Evolutionary conservation across 176 grass and related monocot species (phyloP).

Genomic region (Oryza officinalis): DNA sequence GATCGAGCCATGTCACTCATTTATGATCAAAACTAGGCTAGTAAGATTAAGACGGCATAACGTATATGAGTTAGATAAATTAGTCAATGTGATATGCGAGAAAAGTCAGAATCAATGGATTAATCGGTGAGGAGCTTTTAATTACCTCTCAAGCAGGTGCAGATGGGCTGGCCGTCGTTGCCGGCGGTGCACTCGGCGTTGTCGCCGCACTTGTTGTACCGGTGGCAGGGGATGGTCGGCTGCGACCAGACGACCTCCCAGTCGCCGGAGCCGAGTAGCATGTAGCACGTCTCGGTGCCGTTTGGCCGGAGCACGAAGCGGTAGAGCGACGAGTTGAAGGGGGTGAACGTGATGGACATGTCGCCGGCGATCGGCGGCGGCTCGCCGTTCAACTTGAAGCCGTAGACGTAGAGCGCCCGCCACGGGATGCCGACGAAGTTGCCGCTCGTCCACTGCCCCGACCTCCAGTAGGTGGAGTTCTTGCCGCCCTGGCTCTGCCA

Average conservation of each 20-base stretch:
- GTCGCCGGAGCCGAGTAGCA: conserved; percentile 32
- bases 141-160: conserved; percentile 56
- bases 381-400: conserved; percentile 49
- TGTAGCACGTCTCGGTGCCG: conserved; percentile 55
- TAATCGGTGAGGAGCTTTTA: neutral
- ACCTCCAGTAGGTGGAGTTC: conserved; percentile 39
- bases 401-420: conserved; percentile 49
- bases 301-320: conserved; percentile 48
- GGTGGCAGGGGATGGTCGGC: conserved; percentile 55
- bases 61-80: too few relatives aligned
- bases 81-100: neutral
- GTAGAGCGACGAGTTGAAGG: conserved; percentile 38
- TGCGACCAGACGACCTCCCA: conserved; percentile 62
- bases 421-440: conserved; percentile 51
- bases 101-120: neutral
- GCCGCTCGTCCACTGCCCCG: conserved; percentile 46
- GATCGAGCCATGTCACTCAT: neutral
- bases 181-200: conserved; percentile 50
- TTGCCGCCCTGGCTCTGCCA: conserved; percentile 12
- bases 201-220: conserved; percentile 67
- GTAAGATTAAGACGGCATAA: too few relatives aligned
- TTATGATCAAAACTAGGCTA: neutral
- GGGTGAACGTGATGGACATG: conserved; percentile 39
- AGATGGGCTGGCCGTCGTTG: conserved; percentile 22
- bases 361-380: neutral